Evolutionary conservation across 345 rosid species (phyloP).

Genomic region (Brassica cretica): DNA sequence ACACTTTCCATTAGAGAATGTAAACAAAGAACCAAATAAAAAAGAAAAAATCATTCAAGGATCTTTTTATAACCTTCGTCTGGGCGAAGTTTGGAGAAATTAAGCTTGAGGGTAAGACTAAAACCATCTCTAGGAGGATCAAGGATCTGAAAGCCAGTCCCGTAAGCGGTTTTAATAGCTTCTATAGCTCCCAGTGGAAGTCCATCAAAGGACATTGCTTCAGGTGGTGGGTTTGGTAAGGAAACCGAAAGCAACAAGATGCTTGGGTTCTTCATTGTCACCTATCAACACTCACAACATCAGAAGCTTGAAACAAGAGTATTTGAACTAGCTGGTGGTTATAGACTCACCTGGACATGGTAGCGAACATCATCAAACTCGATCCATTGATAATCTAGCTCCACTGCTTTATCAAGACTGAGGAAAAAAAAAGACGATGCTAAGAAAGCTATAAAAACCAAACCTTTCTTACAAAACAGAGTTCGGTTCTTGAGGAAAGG

Average conservation of each 20-base stretch:
- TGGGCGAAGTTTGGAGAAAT: slow-evolving; percentile 77
- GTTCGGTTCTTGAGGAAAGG: slow-evolving; percentile 13
- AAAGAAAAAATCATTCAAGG: neutral
- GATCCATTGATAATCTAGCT: slow-evolving; percentile 88
- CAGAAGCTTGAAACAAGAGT: slow-evolving; percentile 4
- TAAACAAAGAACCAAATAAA: neutral
- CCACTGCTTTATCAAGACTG: slow-evolving; percentile 89
- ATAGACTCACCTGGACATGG: slow-evolving; percentile 73
- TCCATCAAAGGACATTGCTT: slow-evolving; percentile 73
- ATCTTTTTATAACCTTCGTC: slow-evolving; percentile 66
- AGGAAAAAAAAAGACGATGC: slow-evolving; percentile 11
- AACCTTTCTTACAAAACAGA: slow-evolving; percentile 21
- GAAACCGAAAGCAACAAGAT: slow-evolving; percentile 70
- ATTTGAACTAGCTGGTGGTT: neutral
- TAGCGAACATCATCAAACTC: slow-evolving; percentile 93
- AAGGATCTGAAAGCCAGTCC: slow-evolving; percentile 77
- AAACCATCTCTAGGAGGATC: slow-evolving; percentile 98
- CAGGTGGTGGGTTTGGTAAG: slow-evolving; percentile 85
- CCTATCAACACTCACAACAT: slow-evolving; percentile 48
- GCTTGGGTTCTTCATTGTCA: slow-evolving; percentile 82
- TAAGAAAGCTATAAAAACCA: neutral
- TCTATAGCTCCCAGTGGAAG: slow-evolving; percentile 94
- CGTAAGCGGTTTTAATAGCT: slow-evolving; percentile 85
- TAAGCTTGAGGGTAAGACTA: slow-evolving; percentile 84
- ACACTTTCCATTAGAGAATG: neutral